These are phyloP conservation scores for Botrytis cinerea DNA, from an alignment of 2,329 filamentous ascomycete genomes.

Conservation along the genomic window DNA sequence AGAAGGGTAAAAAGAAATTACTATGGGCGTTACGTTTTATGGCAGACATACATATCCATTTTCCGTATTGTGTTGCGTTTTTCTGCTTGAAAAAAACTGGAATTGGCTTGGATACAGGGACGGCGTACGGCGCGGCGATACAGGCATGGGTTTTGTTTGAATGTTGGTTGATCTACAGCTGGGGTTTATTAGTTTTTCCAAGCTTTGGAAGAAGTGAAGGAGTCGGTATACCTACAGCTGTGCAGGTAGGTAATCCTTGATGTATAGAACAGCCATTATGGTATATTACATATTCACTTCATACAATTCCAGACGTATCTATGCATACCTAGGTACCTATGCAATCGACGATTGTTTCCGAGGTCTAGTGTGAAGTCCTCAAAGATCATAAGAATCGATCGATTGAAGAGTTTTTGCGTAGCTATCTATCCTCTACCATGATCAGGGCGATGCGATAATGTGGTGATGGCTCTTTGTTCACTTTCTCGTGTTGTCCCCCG, in stretches of 20 bases:
- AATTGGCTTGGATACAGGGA: neutral
- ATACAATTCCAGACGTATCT: neutral
- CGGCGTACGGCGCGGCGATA: conserved; percentile 12
- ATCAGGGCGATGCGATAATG: neutral
- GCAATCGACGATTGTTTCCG: neutral
- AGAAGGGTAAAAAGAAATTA: neutral
- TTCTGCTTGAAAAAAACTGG: neutral
- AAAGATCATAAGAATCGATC: no score
- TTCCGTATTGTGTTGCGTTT: neutral
- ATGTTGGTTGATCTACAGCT: neutral
- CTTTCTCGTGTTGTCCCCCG: no score
- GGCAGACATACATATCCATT: neutral
- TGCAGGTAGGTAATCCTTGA: neutral
- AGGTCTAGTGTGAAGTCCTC: neutral
- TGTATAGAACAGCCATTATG: conserved; percentile 1
- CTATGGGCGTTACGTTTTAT: conserved; percentile 5
- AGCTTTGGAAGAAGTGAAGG: neutral
- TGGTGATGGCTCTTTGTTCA: neutral
- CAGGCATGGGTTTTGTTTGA: neutral
- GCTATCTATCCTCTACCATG: neutral
- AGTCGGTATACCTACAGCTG: neutral
- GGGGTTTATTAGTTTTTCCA: neutral
- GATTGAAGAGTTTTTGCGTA: neutral
- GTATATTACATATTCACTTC: neutral
- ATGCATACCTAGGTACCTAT: neutral